Evolutionary conservation across 345 rosid species (phyloP).

Genomic region (Salix brachista): DNA sequence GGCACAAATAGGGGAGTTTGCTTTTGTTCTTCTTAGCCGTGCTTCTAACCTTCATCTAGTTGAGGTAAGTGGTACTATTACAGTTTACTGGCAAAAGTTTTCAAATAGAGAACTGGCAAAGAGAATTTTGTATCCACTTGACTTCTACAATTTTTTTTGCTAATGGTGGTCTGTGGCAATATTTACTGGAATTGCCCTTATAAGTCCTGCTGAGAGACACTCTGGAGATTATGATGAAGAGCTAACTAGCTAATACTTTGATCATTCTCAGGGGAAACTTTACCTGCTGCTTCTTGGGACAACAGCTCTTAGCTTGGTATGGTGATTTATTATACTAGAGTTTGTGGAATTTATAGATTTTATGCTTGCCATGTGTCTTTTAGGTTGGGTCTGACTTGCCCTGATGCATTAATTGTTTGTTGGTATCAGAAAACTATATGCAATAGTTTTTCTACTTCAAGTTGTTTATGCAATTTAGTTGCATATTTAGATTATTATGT

Average conservation of each 20-base stretch:
- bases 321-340: neutral
- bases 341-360: neutral
- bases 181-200: neutral
- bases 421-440: neutral
- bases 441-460: neutral
- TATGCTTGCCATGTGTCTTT: neutral
- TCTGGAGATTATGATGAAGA: neutral
- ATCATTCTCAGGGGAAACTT: constrained; percentile 60
- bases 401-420: neutral
- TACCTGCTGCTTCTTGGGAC: constrained; percentile 93
- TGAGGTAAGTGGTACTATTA: constrained; percentile 55
- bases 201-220: neutral
- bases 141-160: too few species aligned
- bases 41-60: constrained; percentile 95
- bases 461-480: neutral
- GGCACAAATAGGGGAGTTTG: constrained; percentile 96
- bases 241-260: constrained; percentile 13
- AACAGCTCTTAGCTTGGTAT: constrained; percentile 83
- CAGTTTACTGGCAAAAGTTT: neutral
- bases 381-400: neutral
- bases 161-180: neutral
- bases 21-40: constrained; percentile 93
- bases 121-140: neutral
- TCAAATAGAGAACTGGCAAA: neutral
- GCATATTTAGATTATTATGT: neutral